Conservation (phyloP, 192 early-diverging fungal genomes). For the Paraglomus brasilianum region DNA sequence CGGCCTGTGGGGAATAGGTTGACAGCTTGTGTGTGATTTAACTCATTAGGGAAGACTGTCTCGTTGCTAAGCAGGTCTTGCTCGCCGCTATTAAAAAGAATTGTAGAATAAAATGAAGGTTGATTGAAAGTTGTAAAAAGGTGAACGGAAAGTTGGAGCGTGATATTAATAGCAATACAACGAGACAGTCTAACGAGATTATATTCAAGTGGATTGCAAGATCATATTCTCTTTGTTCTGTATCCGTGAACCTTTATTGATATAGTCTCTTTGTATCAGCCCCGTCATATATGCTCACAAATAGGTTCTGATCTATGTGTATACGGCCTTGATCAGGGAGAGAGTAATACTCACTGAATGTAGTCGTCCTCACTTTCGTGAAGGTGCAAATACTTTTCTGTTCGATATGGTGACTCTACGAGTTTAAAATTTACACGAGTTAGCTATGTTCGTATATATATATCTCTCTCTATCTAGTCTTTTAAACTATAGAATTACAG, state of each 20-base stretch:
- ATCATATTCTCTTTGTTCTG: no score
- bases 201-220: no score
- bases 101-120: background rate
- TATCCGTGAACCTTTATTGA: no score
- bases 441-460: no score
- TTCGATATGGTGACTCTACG: constrained; percentile 20
- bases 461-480: no score
- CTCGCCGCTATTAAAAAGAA: background rate
- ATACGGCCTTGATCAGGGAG: background rate
- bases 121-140: background rate
- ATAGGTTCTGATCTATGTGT: background rate
- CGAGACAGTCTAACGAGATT: no score
- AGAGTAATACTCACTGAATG: constrained; percentile 14
- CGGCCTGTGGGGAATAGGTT: background rate
- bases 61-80: constrained; percentile 27
- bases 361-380: constrained; percentile 10
- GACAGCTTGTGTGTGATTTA: constrained; percentile 15
- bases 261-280: no score
- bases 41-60: constrained; percentile 6
- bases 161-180: no score
- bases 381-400: constrained; percentile 1
- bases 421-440: no score
- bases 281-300: background rate
- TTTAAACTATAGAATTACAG: no score
- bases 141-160: no score